These are phyloP conservation scores for Parachlorella kessleri DNA, from an alignment of 139 green algal genomes.

Conservation along the genomic window DNA sequence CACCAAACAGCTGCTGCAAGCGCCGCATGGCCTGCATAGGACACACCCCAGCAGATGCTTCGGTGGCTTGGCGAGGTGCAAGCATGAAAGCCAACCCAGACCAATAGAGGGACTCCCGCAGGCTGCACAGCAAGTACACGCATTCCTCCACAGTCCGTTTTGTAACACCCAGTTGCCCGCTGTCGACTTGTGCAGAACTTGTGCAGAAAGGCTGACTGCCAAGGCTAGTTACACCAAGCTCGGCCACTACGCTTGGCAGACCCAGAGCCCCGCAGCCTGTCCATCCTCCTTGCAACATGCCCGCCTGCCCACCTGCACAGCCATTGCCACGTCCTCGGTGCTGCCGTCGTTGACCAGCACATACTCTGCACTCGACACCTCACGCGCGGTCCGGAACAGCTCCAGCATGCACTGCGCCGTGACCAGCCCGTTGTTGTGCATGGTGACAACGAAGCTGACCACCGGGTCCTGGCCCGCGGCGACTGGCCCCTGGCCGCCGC, in stretches of 20 bases:
- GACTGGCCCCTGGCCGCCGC: neutral
- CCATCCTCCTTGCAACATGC: neutral
- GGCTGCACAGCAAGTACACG: too few species aligned
- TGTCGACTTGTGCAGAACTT: too few species aligned
- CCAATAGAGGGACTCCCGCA: too few species aligned
- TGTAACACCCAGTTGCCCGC: too few species aligned
- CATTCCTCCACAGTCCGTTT: too few species aligned
- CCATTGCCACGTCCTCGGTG: neutral
- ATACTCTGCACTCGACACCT: neutral
- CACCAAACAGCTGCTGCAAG: neutral
- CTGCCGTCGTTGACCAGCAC: conserved; percentile 1
- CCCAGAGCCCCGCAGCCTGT: too few species aligned
- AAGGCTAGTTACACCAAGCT: too few species aligned
- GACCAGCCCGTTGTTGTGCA: neutral
- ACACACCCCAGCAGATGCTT: too few species aligned
- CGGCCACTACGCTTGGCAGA: too few species aligned
- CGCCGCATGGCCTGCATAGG: neutral
- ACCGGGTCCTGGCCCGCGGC: neutral
- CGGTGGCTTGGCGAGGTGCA: too few species aligned
- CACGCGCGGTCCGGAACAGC: neutral
- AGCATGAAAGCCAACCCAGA: too few species aligned
- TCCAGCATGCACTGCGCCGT: conserved; percentile 2
- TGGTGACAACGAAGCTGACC: neutral
- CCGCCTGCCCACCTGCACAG: neutral
- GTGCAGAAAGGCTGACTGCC: too few species aligned